Evolutionary conservation across 257 asterid genomes (phyloP).

Genomic region (Prunella vulgaris): DNA sequence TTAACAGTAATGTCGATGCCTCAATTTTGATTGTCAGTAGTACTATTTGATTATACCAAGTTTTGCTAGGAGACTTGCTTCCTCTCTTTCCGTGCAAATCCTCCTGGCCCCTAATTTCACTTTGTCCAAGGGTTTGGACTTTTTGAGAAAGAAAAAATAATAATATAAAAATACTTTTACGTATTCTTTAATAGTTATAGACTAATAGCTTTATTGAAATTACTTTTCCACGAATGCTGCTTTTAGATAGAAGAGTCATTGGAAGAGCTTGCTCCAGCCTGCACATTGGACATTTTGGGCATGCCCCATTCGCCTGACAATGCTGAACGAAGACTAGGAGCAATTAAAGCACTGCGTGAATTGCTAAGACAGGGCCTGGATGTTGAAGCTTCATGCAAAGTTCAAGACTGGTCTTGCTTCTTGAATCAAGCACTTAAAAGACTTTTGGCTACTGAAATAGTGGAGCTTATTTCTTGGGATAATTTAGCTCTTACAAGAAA

Average conservation of each 20-base stretch:
- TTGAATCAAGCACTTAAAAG: constrained; percentile 77
- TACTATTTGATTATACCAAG: background rate
- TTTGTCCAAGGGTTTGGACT: background rate
- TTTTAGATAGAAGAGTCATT: constrained; percentile 89
- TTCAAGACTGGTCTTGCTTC: constrained; percentile 96
- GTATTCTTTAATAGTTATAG: constrained; percentile 9
- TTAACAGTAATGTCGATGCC: background rate
- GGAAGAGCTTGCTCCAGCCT: constrained; percentile 98
- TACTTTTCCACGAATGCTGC: constrained; percentile 24
- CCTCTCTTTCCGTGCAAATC: background rate
- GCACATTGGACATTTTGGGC: constrained; percentile 90
- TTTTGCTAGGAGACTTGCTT: background rate
- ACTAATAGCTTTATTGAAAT: constrained; percentile 19
- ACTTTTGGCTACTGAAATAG: constrained; percentile 89
- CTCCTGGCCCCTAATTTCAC: background rate
- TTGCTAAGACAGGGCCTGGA: constrained; percentile 93
- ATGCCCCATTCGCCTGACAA: constrained; percentile 92
- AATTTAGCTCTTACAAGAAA: constrained; percentile 77
- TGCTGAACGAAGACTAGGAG: constrained; percentile 91
- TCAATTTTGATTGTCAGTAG: constrained; percentile 11
- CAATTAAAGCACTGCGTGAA: constrained; percentile 89
- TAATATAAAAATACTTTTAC: background rate
- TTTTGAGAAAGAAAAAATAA: background rate
- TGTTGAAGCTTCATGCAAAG: constrained; percentile 85
- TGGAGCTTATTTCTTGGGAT: constrained; percentile 88